These are phyloP conservation scores for Furcasterigmium sp. DNA, from an alignment of 2,329 filamentous ascomycete genomes.

Conservation along the genomic window DNA sequence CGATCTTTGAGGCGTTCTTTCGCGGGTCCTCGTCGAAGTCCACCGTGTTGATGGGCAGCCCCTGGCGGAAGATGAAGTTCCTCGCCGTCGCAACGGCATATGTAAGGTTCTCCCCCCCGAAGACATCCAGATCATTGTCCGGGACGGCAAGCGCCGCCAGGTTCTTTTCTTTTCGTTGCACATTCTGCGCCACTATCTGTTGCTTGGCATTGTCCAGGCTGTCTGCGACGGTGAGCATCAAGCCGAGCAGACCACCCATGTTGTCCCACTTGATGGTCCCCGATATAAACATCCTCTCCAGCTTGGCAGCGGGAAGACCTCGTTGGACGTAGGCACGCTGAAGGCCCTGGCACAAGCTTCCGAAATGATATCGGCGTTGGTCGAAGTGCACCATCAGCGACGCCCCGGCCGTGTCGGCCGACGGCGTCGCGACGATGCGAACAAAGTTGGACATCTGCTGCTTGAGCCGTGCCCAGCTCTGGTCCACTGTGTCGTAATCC, in stretches of 20 bases:
- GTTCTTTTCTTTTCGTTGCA: constrained; percentile 27
- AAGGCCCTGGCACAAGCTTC: constrained; percentile 75
- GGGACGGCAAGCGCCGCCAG: constrained; percentile 13
- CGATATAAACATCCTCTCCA: constrained; percentile 77
- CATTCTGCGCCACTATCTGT: constrained; percentile 30
- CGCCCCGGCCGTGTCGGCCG: constrained; percentile 81
- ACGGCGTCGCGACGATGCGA: constrained; percentile 75
- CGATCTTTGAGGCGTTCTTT: constrained; percentile 21
- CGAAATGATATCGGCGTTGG: constrained; percentile 78
- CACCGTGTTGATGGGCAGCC: constrained; percentile 64
- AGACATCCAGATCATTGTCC: constrained; percentile 38
- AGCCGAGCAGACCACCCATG: constrained; percentile 76
- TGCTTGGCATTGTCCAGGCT: constrained; percentile 43
- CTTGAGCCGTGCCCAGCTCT: no score
- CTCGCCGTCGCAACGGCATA: constrained; percentile 79
- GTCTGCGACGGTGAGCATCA: constrained; percentile 81
- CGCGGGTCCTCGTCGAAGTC: constrained; percentile 55
- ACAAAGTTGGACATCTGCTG: constrained; percentile 66
- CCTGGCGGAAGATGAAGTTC: constrained; percentile 80
- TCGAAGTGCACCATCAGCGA: constrained; percentile 75
- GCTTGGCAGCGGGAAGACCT: constrained; percentile 57
- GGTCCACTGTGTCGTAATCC: no score
- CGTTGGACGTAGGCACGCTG: constrained; percentile 72
- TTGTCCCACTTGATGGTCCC: constrained; percentile 72
- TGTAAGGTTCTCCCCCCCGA: constrained; percentile 75